These are phyloP conservation scores for Penicillium sp. DNA, from an alignment of 2,329 filamentous ascomycete species.

Conservation along the genomic window DNA sequence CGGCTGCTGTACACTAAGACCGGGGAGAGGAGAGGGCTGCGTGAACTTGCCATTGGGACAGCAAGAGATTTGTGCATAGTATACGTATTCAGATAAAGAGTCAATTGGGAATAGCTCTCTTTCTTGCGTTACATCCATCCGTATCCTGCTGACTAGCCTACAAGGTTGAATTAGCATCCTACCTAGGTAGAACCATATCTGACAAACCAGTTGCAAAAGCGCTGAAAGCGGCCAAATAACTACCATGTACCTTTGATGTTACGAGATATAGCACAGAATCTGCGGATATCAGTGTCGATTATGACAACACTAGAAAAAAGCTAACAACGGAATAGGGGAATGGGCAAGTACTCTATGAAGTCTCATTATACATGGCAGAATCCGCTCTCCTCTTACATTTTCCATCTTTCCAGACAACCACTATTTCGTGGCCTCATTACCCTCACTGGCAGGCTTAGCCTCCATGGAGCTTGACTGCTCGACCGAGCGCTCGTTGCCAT, in stretches of 20 bases:
- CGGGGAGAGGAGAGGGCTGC: slow-evolving; percentile 18
- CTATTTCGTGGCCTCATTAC: slow-evolving; percentile 39
- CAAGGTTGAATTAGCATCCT: background rate
- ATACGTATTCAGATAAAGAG: slow-evolving; percentile 23
- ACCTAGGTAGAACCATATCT: background rate
- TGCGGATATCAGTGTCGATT: slow-evolving; percentile 2
- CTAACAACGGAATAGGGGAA: slow-evolving; percentile 4
- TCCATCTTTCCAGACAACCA: slow-evolving; percentile 5
- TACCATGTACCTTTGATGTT: background rate
- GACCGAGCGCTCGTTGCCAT: slow-evolving; percentile 31
- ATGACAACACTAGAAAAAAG: slow-evolving; percentile 4
- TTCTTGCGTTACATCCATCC: slow-evolving; percentile 11
- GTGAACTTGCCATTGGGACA: slow-evolving; percentile 18
- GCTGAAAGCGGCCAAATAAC: background rate
- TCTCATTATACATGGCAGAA: slow-evolving; percentile 19
- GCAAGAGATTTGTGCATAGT: slow-evolving; percentile 30
- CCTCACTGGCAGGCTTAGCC: slow-evolving; percentile 42
- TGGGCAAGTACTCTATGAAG: slow-evolving; percentile 8
- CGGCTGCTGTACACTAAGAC: slow-evolving; percentile 27
- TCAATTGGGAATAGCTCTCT: slow-evolving; percentile 26
- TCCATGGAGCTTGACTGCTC: slow-evolving; percentile 31
- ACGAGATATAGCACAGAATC: background rate
- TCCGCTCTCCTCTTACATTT: slow-evolving; percentile 2
- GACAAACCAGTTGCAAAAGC: background rate
- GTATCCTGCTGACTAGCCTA: background rate